Conservation (phyloP, 805 yeast species). For the Metschnikowia kunwiensis region DNA sequence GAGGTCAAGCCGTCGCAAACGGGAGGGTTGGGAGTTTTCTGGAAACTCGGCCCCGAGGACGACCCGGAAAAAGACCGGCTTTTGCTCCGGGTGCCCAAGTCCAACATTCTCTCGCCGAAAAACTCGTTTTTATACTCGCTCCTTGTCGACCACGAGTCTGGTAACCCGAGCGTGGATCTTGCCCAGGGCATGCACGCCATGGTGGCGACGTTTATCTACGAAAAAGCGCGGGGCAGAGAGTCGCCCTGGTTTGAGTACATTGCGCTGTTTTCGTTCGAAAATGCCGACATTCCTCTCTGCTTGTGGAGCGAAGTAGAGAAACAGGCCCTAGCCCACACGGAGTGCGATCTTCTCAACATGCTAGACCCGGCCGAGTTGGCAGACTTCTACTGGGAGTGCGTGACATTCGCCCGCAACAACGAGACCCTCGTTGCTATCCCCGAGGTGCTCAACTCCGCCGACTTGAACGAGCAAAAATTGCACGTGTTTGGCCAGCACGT, state of each 20-base stretch:
- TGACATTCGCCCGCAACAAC: conserved; percentile 38
- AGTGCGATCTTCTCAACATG: conserved; percentile 57
- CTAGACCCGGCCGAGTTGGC: conserved; percentile 46
- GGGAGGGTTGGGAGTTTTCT: conserved; percentile 78
- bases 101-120: conserved; percentile 53
- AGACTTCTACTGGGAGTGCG: conserved; percentile 37
- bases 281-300: conserved; percentile 52
- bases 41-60: conserved; percentile 25
- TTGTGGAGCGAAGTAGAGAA: conserved; percentile 59
- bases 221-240: conserved; percentile 48
- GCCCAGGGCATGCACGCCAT: conserved; percentile 59
- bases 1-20: conserved; percentile 41
- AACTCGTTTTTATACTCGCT: conserved; percentile 65
- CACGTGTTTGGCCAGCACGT: conserved; percentile 54
- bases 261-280: conserved; percentile 43
- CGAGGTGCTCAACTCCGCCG: conserved; percentile 24
- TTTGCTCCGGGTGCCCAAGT: conserved; percentile 60
- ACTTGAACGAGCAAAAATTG: conserved; percentile 25
- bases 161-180: conserved; percentile 32
- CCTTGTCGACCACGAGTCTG: conserved; percentile 48
- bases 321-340: conserved; percentile 53
- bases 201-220: conserved; percentile 70
- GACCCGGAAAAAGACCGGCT: conserved; percentile 29
- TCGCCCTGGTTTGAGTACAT: conserved; percentile 85
- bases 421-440: conserved; percentile 35